Evolutionary conservation across 306 rosid species (phyloP).

Genomic region (Trifolium subterraneum): DNA sequence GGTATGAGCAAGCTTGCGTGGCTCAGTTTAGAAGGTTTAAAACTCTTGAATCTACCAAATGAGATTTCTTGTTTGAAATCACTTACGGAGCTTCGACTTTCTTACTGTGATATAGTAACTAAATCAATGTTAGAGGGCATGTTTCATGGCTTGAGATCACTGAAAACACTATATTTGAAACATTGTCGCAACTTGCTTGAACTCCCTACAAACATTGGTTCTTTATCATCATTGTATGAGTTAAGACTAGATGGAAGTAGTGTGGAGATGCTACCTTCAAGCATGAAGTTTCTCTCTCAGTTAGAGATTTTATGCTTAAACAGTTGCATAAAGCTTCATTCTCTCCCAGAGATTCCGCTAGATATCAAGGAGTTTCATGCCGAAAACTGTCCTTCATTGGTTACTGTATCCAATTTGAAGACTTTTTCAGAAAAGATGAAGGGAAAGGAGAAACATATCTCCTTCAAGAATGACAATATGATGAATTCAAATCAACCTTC

Average conservation of each 20-base stretch:
- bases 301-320: neutral
- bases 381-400: slow-evolving; percentile 38
- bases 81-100: neutral
- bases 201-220: slow-evolving; percentile 25
- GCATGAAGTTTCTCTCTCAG: neutral
- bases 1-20: neutral
- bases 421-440: neutral
- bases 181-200: no score
- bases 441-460: neutral
- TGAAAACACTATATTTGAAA: neutral
- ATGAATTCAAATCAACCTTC: neutral
- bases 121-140: neutral
- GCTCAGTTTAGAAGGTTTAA: neutral
- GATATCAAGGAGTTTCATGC: slow-evolving; percentile 20
- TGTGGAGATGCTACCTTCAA: slow-evolving; percentile 33
- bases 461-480: neutral
- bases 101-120: neutral
- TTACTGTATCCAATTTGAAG: neutral
- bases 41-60: neutral
- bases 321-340: slow-evolving; percentile 8
- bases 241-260: slow-evolving; percentile 25
- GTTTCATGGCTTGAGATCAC: neutral
- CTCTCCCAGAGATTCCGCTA: slow-evolving; percentile 43
- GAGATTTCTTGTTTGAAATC: neutral
- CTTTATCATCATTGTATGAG: neutral